These are phyloP conservation scores for Eimeria tenella DNA, from an alignment of 169 alveolate species.

Conservation along the genomic window DNA sequence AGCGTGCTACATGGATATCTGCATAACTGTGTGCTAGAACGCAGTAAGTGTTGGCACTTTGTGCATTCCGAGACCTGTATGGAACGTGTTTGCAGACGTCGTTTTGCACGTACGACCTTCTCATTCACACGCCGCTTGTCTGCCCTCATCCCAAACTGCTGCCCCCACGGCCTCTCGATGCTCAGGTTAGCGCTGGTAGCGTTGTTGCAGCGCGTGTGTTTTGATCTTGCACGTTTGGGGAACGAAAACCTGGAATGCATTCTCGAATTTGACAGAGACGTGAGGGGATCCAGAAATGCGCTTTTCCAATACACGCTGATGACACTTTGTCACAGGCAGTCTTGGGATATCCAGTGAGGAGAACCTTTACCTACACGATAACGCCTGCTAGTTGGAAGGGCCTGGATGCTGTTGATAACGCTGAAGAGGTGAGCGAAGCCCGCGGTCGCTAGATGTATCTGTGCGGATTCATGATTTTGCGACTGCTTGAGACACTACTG, in stretches of 20 bases:
- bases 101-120: constrained; percentile 60
- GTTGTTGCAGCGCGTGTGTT: no score
- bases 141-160: constrained; percentile 75
- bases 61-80: no score
- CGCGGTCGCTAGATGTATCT: neutral
- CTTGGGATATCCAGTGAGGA: constrained; percentile 19
- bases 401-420: neutral
- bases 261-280: no score
- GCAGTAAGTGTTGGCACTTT: no score
- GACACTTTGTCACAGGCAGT: neutral
- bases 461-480: neutral
- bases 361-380: neutral
- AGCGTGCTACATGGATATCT: no score
- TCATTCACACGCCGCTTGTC: constrained; percentile 74
- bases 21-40: no score
- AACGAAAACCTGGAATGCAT: no score
- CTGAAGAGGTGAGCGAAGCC: neutral
- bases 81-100: constrained; percentile 54
- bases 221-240: no score
- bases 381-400: constrained; percentile 53
- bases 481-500: no score
- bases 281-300: no score
- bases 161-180: constrained; percentile 74
- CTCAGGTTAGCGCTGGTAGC: constrained; percentile 24
- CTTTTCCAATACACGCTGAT: no score